Conservation (phyloP, 352 stramenopile species). For the Globisporangium echinulatum region DNA sequence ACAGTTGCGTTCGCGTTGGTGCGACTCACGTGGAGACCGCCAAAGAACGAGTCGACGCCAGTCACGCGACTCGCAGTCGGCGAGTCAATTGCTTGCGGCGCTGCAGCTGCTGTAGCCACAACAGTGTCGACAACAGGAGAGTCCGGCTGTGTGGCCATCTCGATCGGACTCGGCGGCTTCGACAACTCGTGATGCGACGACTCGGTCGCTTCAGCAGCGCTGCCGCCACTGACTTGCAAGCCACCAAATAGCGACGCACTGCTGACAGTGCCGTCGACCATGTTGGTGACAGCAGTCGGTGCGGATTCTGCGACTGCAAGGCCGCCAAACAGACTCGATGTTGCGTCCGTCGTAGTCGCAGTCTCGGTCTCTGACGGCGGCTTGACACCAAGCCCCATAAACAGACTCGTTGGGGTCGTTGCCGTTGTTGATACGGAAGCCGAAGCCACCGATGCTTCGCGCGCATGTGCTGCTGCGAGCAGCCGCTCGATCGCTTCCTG, state of each 20-base stretch:
- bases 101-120: too few relatives aligned
- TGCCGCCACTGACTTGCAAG: too few relatives aligned
- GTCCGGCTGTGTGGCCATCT: too few relatives aligned
- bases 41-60: slow-evolving; percentile 3
- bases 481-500: slow-evolving; percentile 37
- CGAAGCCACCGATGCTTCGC: background rate
- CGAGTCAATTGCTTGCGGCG: too few relatives aligned
- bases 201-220: too few relatives aligned
- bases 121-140: too few relatives aligned
- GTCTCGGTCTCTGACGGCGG: slow-evolving; percentile 7
- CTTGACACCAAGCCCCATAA: slow-evolving; percentile 24
- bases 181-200: too few relatives aligned
- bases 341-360: background rate
- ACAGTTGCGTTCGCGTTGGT: too few relatives aligned
- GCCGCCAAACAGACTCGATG: slow-evolving; percentile 15
- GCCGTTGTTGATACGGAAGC: background rate
- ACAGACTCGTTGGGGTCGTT: slow-evolving; percentile 14
- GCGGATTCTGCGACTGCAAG: slow-evolving; percentile 9
- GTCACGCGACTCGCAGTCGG: background rate
- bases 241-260: too few relatives aligned
- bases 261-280: too few relatives aligned
- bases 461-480: slow-evolving; percentile 8
- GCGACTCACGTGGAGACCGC: too few relatives aligned
- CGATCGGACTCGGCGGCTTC: too few relatives aligned
- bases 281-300: slow-evolving; percentile 5